Base-by-base conservation (phyloP, 225 moss, liverwort and hornwort species). In the Pseudisothecium myosuroides region DNA sequence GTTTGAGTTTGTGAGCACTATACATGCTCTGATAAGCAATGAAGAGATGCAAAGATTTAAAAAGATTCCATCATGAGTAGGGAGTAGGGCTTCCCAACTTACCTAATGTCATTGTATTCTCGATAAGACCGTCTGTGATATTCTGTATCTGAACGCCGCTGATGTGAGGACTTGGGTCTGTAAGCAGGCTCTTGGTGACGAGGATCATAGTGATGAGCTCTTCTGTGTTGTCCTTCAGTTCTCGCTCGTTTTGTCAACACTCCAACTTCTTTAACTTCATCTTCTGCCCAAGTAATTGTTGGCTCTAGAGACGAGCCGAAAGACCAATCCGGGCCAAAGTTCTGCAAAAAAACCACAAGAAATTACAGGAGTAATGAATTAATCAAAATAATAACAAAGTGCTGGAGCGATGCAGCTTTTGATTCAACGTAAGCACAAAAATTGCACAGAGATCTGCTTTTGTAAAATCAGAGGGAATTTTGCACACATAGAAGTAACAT, bases 311-410 rank as follows among this genome's bases (percentile, higher is more conserved):
- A 87, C 26, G 74, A 50, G 60, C 43, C n/a, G 17, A 37, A 83
- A 60, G 93, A 93, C 94, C 94, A 94, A 86, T 94, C 93, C 81
- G 94, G 91, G 54, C 89, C 93, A 82, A 52, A 34, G 86, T 47
- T 89, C 94, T 94, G 91, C 87, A 56, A 82, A 76, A 83, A 39
- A 39, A 36, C 81, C 77, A 82, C 59, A 89, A 85, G 61, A 83
- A 87, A 78, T 72, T 72, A 72, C 71, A 92, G 9, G 65, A 82
- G 60, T 60, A 45, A 55, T 69, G 36, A 82, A 83, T 58, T 39
- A 50, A 78, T 37, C 52, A 85, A n/a, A 39, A 68, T 62, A 65
- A 80, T 17, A 60, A 79, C 79, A 76, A 87, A 83, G 36, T 73
- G 58, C 80, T 69, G 32, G 47, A 83, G 52, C 73, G 50, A 72